These are phyloP conservation scores for Spirogloea muscicola DNA, from an alignment of 139 green algal species.

Conservation along the genomic window DNA sequence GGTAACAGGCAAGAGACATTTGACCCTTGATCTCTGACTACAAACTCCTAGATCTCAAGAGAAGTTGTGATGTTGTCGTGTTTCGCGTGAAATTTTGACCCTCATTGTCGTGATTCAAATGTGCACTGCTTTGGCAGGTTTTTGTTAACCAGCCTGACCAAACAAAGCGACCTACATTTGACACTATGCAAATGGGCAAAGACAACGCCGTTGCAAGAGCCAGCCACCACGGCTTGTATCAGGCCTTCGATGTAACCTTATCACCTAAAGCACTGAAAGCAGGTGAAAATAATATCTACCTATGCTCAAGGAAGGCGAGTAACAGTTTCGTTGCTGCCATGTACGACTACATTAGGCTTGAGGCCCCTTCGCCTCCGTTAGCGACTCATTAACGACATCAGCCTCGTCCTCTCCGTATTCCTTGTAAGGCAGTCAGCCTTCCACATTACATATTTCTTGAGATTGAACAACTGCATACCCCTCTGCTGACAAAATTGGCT, in stretches of 20 bases:
- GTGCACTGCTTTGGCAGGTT: not conserved
- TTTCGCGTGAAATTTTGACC: not conserved
- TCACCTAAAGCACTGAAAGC: not conserved
- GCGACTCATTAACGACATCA: too few relatives aligned
- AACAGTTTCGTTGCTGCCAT: not conserved
- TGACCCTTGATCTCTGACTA: too few relatives aligned
- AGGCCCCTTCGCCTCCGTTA: too few relatives aligned
- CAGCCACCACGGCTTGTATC: not conserved
- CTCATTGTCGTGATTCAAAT: not conserved
- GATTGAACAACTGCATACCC: too few relatives aligned
- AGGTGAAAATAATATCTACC: conserved; percentile 1
- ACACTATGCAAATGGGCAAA: conserved; percentile 8
- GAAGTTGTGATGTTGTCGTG: too few relatives aligned
- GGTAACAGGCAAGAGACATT: not conserved
- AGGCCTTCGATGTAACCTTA: not conserved
- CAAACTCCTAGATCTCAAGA: too few relatives aligned
- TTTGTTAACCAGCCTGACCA: not conserved
- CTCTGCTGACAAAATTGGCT: too few relatives aligned
- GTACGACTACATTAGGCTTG: conserved; percentile 8
- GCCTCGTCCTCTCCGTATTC: too few relatives aligned
- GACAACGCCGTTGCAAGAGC: not conserved
- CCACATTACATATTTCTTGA: too few relatives aligned
- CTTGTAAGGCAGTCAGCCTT: too few relatives aligned
- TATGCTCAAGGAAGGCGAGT: not conserved
- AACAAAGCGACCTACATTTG: not conserved